Conservation (phyloP, 164 flowering plant species). For the Umbilicus rupestris region DNA sequence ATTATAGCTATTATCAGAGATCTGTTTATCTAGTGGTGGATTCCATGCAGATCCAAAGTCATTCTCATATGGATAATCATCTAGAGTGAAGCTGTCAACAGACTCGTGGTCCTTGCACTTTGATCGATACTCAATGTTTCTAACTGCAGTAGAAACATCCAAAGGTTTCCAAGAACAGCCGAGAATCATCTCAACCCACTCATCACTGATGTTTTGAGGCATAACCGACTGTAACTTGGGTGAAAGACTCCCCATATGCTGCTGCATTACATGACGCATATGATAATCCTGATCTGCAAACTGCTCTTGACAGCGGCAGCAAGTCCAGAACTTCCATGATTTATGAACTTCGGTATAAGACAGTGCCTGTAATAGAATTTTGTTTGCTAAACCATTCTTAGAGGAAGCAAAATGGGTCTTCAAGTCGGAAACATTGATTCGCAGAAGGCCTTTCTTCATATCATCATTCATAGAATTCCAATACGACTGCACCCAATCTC, state of each 20-base stretch:
- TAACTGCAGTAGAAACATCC: conserved; percentile 57
- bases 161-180: conserved; percentile 78
- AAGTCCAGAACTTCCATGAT: conserved; percentile 76
- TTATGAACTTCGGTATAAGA: conserved; percentile 43
- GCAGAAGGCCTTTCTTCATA: conserved; percentile 51
- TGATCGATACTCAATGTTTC: conserved; percentile 40
- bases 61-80: conserved; percentile 20
- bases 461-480: conserved; percentile 68
- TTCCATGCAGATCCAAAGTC: conserved; percentile 50
- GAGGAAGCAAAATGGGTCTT: conserved; percentile 40
- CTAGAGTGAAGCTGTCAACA: conserved; percentile 23
- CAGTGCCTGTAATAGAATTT: conserved; percentile 63
- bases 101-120: conserved; percentile 25
- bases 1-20: conserved; percentile 21
- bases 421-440: conserved; percentile 42
- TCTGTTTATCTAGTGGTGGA: conserved; percentile 35
- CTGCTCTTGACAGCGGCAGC: conserved; percentile 68
- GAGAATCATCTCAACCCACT: conserved; percentile 79
- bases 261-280: conserved; percentile 68
- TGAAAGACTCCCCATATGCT: conserved; percentile 63
- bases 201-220: conserved; percentile 57
- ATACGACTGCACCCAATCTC: conserved; percentile 50
- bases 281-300: conserved; percentile 52
- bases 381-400: conserved; percentile 48
- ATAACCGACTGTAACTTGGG: conserved; percentile 57